Percentiles rank a stretch among this genome's conserved stretches.
phyloP scores from a whole-genome alignment of 768 basidiomycete species.

The Exidia glandulosa region DNA sequence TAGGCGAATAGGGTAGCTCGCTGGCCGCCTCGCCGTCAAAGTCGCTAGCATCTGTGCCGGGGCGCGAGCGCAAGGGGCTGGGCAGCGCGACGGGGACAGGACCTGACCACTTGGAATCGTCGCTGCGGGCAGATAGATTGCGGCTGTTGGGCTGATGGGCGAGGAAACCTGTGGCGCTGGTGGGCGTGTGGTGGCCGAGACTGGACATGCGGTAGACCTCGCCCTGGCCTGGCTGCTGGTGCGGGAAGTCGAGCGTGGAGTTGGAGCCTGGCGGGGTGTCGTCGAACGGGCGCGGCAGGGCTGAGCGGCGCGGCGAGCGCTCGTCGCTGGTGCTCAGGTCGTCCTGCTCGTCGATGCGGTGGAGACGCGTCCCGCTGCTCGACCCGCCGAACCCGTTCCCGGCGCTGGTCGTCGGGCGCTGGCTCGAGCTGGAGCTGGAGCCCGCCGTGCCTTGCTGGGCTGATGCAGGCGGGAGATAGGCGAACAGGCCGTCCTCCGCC shows the following conservation, averaged over 20 bases:
- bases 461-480: no score
- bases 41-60: conserved; percentile 46
- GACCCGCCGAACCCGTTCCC: no score
- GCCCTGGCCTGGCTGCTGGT: not conserved
- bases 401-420: conserved; percentile 1
- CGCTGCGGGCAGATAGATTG: no score
- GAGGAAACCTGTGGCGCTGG: not conserved
- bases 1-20: not conserved
- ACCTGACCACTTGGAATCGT: no score
- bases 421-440: no score
- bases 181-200: not conserved
- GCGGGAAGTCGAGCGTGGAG: not conserved
- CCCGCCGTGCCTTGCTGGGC: no score
- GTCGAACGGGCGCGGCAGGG: not conserved
- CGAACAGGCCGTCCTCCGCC: no score
- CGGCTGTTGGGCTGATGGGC: not conserved
- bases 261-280: not conserved
- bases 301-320: not conserved
- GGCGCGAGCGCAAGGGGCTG: conserved; percentile 1
- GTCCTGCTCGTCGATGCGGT: not conserved
- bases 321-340: no score
- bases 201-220: conserved; percentile 1
- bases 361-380: no score
- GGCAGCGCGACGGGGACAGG: no score
- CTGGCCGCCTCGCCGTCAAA: conserved; percentile 48